Evolutionary conservation across 257 asterid species (phyloP).

Genomic region (Rauvolfia tetraphylla): DNA sequence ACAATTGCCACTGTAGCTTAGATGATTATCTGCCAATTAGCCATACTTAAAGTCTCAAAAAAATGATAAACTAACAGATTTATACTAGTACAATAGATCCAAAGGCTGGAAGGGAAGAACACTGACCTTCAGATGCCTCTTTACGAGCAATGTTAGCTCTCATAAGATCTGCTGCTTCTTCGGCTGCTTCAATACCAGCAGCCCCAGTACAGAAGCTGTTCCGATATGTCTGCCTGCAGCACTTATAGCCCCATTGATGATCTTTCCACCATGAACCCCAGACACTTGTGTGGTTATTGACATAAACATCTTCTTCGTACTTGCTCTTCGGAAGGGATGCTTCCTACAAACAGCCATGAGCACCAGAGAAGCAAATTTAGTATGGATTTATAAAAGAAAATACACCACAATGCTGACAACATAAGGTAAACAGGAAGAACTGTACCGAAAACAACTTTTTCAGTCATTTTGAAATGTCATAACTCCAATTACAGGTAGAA

Average conservation of each 20-base stretch:
- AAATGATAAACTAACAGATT: not conserved
- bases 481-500: no score
- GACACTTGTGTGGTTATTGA: conserved; percentile 71
- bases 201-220: conserved; percentile 92
- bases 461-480: not conserved
- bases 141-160: conserved; percentile 88
- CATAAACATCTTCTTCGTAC: conserved; percentile 79
- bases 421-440: not conserved
- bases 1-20: not conserved
- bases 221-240: conserved; percentile 81
- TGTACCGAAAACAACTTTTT: not conserved
- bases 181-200: conserved; percentile 98
- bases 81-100: no score
- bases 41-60: not conserved
- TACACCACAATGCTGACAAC: not conserved
- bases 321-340: conserved; percentile 74
- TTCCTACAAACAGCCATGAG: conserved; percentile 47
- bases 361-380: conserved; percentile 14
- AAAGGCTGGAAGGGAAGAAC: not conserved
- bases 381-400: not conserved
- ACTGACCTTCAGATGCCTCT: conserved; percentile 74
- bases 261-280: conserved; percentile 99
- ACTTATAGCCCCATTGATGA: conserved; percentile 93
- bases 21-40: not conserved
- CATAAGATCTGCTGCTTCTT: conserved; percentile 85